A percentile compares a stretch with the other conserved stretches of the same genome.
These are phyloP conservation scores for Aureobasidium melanogenum DNA, from an alignment of 2,329 filamentous ascomycete genomes.

Conservation along the genomic window DNA sequence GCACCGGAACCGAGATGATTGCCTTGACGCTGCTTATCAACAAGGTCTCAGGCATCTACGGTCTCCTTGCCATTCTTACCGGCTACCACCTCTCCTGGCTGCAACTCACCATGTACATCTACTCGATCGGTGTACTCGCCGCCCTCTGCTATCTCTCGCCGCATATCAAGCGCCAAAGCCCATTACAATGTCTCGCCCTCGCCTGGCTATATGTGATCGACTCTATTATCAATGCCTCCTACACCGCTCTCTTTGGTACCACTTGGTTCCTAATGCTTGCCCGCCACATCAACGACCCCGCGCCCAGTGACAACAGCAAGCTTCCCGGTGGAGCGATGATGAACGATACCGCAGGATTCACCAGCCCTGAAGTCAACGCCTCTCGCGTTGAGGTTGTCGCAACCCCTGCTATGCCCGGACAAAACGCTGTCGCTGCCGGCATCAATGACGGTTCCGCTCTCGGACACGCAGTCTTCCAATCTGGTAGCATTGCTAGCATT, in stretches of 20 bases:
- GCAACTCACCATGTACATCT: slow-evolving; percentile 86
- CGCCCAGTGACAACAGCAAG: slow-evolving; percentile 16
- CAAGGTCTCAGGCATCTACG: slow-evolving; percentile 85
- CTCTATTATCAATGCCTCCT: slow-evolving; percentile 69
- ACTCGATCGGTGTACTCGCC: slow-evolving; percentile 65
- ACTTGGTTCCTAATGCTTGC: slow-evolving; percentile 77
- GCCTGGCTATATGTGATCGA: slow-evolving; percentile 83
- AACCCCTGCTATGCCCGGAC: slow-evolving; percentile 38
- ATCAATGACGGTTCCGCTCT: slow-evolving; percentile 34
- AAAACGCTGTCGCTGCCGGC: slow-evolving; percentile 45
- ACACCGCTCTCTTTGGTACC: slow-evolving; percentile 72
- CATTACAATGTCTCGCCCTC: slow-evolving; percentile 70
- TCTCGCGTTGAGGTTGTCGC: slow-evolving; percentile 47
- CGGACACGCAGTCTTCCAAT: slow-evolving; percentile 56
- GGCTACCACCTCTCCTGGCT: slow-evolving; percentile 74
- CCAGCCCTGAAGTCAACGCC: slow-evolving; percentile 50
- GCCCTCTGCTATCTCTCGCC: slow-evolving; percentile 63
- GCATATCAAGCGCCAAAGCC: slow-evolving; percentile 69
- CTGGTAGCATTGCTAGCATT: slow-evolving; percentile 66
- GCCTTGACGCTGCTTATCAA: slow-evolving; percentile 78
- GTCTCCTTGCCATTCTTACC: slow-evolving; percentile 78
- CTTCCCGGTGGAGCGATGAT: slow-evolving; percentile 49
- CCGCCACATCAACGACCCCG: slow-evolving; percentile 40
- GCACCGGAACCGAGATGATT: slow-evolving; percentile 79
- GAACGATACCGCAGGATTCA: slow-evolving; percentile 56